These are phyloP conservation scores for Pulveroboletus sp. DNA, from an alignment of 768 basidiomycete species.

Conservation along the genomic window DNA sequence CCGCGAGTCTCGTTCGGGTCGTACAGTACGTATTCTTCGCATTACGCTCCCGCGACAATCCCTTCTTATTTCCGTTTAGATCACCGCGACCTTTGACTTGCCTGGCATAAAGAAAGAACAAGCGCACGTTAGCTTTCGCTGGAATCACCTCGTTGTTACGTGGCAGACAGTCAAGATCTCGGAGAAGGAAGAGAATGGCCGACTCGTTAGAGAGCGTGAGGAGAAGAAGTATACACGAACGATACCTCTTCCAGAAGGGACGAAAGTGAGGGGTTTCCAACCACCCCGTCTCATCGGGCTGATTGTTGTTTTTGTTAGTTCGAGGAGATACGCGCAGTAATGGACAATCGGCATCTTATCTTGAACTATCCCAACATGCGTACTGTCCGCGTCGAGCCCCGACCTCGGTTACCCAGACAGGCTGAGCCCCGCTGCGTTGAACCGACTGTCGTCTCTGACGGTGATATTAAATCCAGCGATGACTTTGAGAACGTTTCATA, in stretches of 20 bases:
- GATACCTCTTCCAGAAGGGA: conserved; percentile 71
- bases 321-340: conserved; percentile 68
- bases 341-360: conserved; percentile 58
- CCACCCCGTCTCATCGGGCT: not conserved
- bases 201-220: conserved; percentile 59
- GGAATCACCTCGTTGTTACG: conserved; percentile 57
- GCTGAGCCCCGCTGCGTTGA: conserved; percentile 31
- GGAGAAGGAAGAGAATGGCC: conserved; percentile 61
- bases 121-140: conserved; percentile 72
- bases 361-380: conserved; percentile 59
- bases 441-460: conserved; percentile 31
- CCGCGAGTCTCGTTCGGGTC: conserved; percentile 69
- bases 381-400: conserved; percentile 33
- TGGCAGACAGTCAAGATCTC: conserved; percentile 61
- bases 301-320: conserved; percentile 42
- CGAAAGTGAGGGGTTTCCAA: conserved; percentile 46
- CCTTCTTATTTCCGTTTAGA: conserved; percentile 34
- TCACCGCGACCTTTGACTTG: conserved; percentile 70
- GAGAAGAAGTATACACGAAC: conserved; percentile 65
- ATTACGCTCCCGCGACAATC: conserved; percentile 11
- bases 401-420: conserved; percentile 21
- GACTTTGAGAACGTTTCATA: conserved; percentile 26
- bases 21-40: conserved; percentile 36
- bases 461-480: conserved; percentile 28
- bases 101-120: conserved; percentile 69